Evolutionary conservation across 2,329 filamentous ascomycete species (phyloP).

Genomic region (Allantophomopsis lycopodina): DNA sequence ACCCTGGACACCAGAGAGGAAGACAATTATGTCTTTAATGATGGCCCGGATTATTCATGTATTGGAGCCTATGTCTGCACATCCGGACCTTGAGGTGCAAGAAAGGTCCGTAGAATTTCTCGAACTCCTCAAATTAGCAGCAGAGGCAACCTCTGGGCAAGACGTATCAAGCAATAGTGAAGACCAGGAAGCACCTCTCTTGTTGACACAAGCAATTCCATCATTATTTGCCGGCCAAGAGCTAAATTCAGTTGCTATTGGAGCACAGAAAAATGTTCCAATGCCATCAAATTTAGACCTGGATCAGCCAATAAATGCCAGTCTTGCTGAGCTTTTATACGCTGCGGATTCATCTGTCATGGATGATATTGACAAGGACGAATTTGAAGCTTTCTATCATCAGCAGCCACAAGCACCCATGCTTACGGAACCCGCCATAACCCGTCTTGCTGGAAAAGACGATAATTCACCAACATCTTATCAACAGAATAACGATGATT

Average conservation of each 20-base stretch:
- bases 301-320: constrained; percentile 67
- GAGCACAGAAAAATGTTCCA: constrained; percentile 78
- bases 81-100: constrained; percentile 87
- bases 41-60: constrained; percentile 73
- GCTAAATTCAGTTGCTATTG: constrained; percentile 76
- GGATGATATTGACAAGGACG: constrained; percentile 41
- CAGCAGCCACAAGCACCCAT: constrained; percentile 30
- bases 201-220: constrained; percentile 84
- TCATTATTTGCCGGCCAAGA: constrained; percentile 77
- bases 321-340: constrained; percentile 52
- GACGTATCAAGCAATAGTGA: constrained; percentile 36
- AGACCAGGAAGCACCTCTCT: constrained; percentile 58
- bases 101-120: constrained; percentile 87
- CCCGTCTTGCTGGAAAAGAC: constrained; percentile 29
- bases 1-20: constrained; percentile 60
- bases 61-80: constrained; percentile 63
- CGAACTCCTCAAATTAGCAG: constrained; percentile 75
- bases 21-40: constrained; percentile 61
- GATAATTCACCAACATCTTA: constrained; percentile 39
- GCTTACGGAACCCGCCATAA: constrained; percentile 39
- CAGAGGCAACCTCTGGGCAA: constrained; percentile 64
- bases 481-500: constrained; percentile 45
- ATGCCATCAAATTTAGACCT: constrained; percentile 64
- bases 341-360: constrained; percentile 35
- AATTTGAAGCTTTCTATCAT: constrained; percentile 56